phyloP scores from a whole-genome alignment of 495 filamentous ascomycete species.

The Penicillium egyptiacum region DNA sequence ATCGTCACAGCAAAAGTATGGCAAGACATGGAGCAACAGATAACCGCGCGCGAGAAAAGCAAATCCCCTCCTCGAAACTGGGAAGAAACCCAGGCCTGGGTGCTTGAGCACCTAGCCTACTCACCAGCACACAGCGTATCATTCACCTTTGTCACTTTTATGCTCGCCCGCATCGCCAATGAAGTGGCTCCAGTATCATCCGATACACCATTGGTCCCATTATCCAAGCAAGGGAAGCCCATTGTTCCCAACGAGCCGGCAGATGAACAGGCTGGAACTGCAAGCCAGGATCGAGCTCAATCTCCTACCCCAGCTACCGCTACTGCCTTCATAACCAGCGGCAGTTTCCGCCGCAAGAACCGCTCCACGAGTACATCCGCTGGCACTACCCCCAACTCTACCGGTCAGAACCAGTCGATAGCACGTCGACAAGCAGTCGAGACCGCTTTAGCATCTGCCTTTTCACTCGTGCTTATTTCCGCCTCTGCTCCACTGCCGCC shows the following conservation, averaged over 20 bases:
- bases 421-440: constrained; percentile 41
- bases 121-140: constrained; percentile 78
- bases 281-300: constrained; percentile 4
- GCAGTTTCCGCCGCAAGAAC: constrained; percentile 36
- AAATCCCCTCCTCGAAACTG: constrained; percentile 44
- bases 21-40: constrained; percentile 64
- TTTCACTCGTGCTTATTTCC: constrained; percentile 41
- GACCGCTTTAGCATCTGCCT: constrained; percentile 31
- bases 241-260: constrained; percentile 10
- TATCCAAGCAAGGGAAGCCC: constrained; percentile 1
- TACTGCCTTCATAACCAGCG: constrained; percentile 33
- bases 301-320: constrained; percentile 29
- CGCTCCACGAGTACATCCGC: constrained; percentile 23
- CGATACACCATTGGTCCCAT: neutral
- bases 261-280: constrained; percentile 7
- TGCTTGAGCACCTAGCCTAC: constrained; percentile 70
- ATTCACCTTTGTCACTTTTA: constrained; percentile 81
- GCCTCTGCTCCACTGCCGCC: constrained; percentile 27
- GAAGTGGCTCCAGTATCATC: constrained; percentile 42
- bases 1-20: constrained; percentile 69
- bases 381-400: constrained; percentile 1
- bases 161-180: constrained; percentile 58
- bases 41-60: constrained; percentile 52
- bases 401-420: constrained; percentile 14
- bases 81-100: constrained; percentile 66